Evolutionary conservation across 768 basidiomycete genomes (phyloP).

Genomic region (Sistotremastrum suecicum): DNA sequence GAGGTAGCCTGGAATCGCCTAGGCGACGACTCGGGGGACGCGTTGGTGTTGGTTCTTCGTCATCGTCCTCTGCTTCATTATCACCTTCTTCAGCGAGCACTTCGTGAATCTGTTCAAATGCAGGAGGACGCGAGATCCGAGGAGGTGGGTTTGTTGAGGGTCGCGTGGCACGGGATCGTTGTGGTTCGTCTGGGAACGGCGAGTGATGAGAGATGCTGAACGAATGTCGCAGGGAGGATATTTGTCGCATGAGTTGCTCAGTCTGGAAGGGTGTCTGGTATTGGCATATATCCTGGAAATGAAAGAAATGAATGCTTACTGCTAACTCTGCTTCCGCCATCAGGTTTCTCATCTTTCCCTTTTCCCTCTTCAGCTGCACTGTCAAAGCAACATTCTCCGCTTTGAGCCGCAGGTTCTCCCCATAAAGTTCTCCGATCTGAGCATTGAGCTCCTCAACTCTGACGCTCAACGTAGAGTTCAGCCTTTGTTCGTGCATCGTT

Average conservation of each 20-base stretch:
- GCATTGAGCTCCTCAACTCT: constrained; percentile 75
- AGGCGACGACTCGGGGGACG: constrained; percentile 32
- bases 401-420: constrained; percentile 71
- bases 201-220: constrained; percentile 31
- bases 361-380: constrained; percentile 66
- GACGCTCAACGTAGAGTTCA: constrained; percentile 74
- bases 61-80: constrained; percentile 20
- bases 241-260: constrained; percentile 46
- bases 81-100: constrained; percentile 29
- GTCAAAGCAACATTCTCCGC: constrained; percentile 67
- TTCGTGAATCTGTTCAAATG: constrained; percentile 42
- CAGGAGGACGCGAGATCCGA: constrained; percentile 34
- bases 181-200: constrained; percentile 29
- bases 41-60: constrained; percentile 24
- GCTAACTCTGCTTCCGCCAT: constrained; percentile 63
- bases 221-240: constrained; percentile 49
- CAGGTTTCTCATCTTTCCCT: constrained; percentile 59
- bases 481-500: constrained; percentile 25
- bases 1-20: constrained; percentile 18
- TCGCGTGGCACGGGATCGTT: constrained; percentile 36
- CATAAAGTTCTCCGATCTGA: constrained; percentile 68
- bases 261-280: constrained; percentile 23
- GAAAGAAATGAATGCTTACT: constrained; percentile 27
- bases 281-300: constrained; percentile 8
- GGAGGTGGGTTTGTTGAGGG: constrained; percentile 50